A percentile compares a stretch with the other conserved stretches of the same genome.
Conservation (phyloP, 1,284 basidiomycete genomes). For the Microbotryomycetes sp. region DNA sequence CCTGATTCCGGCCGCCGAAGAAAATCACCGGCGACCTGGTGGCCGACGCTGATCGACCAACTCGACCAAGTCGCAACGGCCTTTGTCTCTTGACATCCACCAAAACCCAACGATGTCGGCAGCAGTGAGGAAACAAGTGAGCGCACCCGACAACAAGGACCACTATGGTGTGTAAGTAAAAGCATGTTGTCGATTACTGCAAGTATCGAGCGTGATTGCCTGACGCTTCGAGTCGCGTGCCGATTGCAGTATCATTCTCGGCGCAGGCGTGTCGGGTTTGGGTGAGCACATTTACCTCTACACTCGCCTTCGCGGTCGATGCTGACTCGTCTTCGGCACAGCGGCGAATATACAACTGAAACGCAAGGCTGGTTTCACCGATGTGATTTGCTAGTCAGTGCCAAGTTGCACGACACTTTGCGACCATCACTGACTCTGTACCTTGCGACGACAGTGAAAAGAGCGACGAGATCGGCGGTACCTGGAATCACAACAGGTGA, state of each 20-base stretch:
- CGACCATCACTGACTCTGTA: neutral
- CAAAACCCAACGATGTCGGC: too few relatives aligned
- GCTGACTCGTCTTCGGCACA: neutral
- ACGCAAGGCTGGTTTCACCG: constrained; percentile 18
- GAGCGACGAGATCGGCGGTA: constrained; percentile 23
- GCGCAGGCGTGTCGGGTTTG: constrained; percentile 6
- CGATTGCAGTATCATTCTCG: constrained; percentile 3
- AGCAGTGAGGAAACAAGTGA: neutral
- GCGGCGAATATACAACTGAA: constrained; percentile 26
- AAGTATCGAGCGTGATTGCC: neutral
- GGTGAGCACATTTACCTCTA: neutral
- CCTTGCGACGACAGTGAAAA: constrained; percentile 12
- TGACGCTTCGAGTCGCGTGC: too few relatives aligned
- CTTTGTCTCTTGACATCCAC: too few relatives aligned
- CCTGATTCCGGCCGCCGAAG: too few relatives aligned
- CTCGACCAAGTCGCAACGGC: too few relatives aligned
- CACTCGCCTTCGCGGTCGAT: neutral
- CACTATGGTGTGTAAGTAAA: constrained; percentile 1
- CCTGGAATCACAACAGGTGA: constrained; percentile 15
- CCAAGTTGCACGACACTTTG: neutral
- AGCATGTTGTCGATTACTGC: neutral
- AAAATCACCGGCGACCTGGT: too few relatives aligned
- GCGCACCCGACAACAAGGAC: neutral
- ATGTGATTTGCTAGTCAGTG: constrained; percentile 27
- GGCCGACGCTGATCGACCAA: too few relatives aligned